Evolutionary conservation across 2,329 filamentous ascomycete species (phyloP), one percentile per base, ranked within the genome.

Genomic region (Xylaria sp.): DNA sequence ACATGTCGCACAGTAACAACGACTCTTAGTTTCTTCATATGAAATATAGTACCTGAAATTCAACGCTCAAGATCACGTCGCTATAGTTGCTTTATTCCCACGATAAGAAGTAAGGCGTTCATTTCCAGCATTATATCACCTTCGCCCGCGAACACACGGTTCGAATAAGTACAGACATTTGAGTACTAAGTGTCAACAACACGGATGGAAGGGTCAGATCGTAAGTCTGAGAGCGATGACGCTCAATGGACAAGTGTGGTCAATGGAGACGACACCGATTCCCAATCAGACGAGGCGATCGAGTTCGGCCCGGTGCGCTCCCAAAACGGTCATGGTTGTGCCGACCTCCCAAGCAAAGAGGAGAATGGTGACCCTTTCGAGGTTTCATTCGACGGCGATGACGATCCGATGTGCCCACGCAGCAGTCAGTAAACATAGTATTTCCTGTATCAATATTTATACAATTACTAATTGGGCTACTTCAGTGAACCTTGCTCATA

Each of bases 381-480:
- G 69, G 93, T 98, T 23, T 80, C 80, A 6, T 98, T 92, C 87
- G 91, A 95, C 47, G 88, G 88, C 5, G 90, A 93, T 66, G 81
- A 84, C 57, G 94, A 98, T 77, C 90, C 92, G 0, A 78, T 88
- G 79, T 92, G 91, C 74, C 94, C 94, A 0, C 88, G 91, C 67
- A 93, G 68, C 42, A 71, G 69, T 71, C 44, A 88, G 78, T 89
- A 13, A 23, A 18, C 5, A n/a, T 37, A 13, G 5, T 16, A n/a
- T 6, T 23, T 27, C 23, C 12, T 12, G 44, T 25, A 1, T 44
- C 4, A 12, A 54, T 40, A 13, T 18, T n/a, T 13, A 16, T 32
- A 13, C n/a, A 18, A 27, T 53, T 40, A 27, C 63, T 69, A 54
- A 69, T 37, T 50, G 5, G 18, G 1, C 27, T 57, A 6, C 35